Base-by-base conservation (phyloP, 1,139 yeast genomes). In the Tardiomyces blankii region DNA sequence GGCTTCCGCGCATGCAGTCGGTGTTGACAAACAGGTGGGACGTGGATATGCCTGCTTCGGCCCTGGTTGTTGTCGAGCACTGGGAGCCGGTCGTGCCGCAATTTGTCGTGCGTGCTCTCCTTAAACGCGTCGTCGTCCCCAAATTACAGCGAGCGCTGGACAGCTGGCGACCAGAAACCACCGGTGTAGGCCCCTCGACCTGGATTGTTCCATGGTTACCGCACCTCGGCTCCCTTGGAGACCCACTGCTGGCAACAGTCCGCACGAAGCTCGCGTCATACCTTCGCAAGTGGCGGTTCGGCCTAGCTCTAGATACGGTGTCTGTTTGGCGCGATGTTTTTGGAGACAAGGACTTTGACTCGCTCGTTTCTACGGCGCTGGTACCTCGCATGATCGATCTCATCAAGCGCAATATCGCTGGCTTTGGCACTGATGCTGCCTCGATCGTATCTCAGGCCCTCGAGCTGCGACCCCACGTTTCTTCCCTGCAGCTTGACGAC, bases 171-270 rank as follows among this genome's bases (percentile, higher is more conserved):
- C 61, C 68, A 4, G 42, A 46, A 1, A 38, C 46, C 3, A 16
- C 18, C 44, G 18, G 8, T 28, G 3, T 39, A 50, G 4, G 46
- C 49, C 11, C 72, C 72, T 3, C 67, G 66, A 46, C 52, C 7
- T 72, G 75, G 75, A 51, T 73, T 1, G 62, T 67, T 46, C 77
- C 73, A 19, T 73, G 77, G 77, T 49, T 72, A 38, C 65, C 67
- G n/a, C 63, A 57, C 44, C 47, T 65, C 14, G 54, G 52, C n/a
- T 40, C 35, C 11, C 35, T 30, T 30, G 35, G 9, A 5, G 35
- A 30, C 16, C 16, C n/a, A 5, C 35, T 30, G 5, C 5, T 30
- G n/a, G n/a, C 16, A 14, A 14, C n/a, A 14, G 16, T 30, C 9
- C n/a, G 35, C n/a, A 30, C 35, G 9, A 30, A 30, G 11, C 35